Evolutionary conservation across 1,139 yeast species (phyloP).

Genomic region (Blastobotrys capitulatus): DNA sequence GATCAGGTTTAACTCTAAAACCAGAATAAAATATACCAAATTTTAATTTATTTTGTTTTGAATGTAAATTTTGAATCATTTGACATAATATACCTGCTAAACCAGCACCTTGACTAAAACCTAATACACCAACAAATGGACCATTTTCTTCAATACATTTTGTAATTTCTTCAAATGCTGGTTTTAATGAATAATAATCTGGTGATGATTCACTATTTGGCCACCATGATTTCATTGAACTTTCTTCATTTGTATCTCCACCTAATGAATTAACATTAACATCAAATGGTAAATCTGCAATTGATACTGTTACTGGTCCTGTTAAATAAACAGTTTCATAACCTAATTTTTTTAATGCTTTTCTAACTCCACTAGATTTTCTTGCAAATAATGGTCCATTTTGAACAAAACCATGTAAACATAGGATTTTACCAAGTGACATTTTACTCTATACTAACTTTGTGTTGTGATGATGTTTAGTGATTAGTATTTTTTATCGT

Average conservation of each 20-base stretch:
- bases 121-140: constrained; percentile 83
- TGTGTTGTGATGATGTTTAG: neutral
- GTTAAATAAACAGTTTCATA: constrained; percentile 71
- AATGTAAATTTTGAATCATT: constrained; percentile 24
- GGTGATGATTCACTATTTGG: constrained; percentile 37
- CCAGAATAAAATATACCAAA: constrained; percentile 78
- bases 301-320: constrained; percentile 62
- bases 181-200: constrained; percentile 37
- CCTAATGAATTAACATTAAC: constrained; percentile 25
- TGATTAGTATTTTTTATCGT: neutral
- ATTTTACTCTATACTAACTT: neutral
- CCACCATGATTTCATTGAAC: constrained; percentile 43
- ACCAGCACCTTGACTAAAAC: constrained; percentile 94
- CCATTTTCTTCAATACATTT: constrained; percentile 61
- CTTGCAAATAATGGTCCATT: constrained; percentile 70
- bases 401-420: constrained; percentile 55
- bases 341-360: constrained; percentile 58
- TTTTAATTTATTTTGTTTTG: constrained; percentile 45
- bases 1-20: constrained; percentile 54
- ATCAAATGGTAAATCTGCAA: constrained; percentile 66
- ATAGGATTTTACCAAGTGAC: constrained; percentile 33
- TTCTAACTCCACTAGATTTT: constrained; percentile 74
- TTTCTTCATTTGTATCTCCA: constrained; percentile 33
- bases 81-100: constrained; percentile 44
- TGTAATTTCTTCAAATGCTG: constrained; percentile 48